Percentiles rank a stretch among this genome's conserved stretches.
Conservation (phyloP, 2,329 filamentous ascomycete genomes). For the Pyrenochaeta sp. region DNA sequence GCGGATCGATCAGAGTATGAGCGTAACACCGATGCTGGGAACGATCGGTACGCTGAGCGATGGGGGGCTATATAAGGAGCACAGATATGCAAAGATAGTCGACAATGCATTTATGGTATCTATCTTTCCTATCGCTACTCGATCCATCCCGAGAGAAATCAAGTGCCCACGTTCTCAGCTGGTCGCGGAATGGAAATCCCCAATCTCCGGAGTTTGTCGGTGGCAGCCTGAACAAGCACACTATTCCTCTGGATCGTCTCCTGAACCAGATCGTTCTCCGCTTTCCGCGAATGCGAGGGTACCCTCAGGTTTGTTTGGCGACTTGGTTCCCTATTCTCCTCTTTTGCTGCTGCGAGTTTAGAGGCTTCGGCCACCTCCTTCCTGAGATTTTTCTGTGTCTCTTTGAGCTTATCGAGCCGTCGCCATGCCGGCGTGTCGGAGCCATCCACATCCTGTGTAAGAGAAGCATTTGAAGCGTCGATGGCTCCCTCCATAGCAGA, state of each 20-base stretch:
- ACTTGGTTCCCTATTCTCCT: conserved; percentile 19
- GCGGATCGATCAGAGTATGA: conserved; percentile 66
- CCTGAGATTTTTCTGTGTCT: conserved; percentile 60
- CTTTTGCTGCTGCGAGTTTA: conserved; percentile 21
- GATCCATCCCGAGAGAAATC: too few relatives aligned
- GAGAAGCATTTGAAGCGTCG: conserved; percentile 34
- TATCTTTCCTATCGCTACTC: too few relatives aligned
- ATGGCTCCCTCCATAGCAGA: conserved; percentile 51
- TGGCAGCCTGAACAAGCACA: conserved; percentile 43
- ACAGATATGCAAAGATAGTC: too few relatives aligned
- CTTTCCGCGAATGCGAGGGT: conserved; percentile 42
- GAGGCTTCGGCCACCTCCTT: conserved; percentile 32
- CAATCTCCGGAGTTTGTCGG: conserved; percentile 34
- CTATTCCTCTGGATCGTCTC: conserved; percentile 42
- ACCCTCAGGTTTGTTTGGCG: conserved; percentile 31
- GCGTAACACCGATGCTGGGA: conserved; percentile 57
- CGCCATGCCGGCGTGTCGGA: conserved; percentile 53
- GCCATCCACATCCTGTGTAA: conserved; percentile 42
- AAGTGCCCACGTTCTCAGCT: too few relatives aligned
- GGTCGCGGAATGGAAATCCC: conserved; percentile 33
- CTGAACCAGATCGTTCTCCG: conserved; percentile 44
- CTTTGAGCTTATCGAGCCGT: conserved; percentile 65
- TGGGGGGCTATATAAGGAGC: conserved; percentile 33
- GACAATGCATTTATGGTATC: too few relatives aligned
- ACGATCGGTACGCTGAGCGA: conserved; percentile 64